Evolutionary conservation across 2,329 filamentous ascomycete genomes (phyloP), one percentile per base, ranked within the genome.

Genomic region (Pseudophaeomoniella oleicola): DNA sequence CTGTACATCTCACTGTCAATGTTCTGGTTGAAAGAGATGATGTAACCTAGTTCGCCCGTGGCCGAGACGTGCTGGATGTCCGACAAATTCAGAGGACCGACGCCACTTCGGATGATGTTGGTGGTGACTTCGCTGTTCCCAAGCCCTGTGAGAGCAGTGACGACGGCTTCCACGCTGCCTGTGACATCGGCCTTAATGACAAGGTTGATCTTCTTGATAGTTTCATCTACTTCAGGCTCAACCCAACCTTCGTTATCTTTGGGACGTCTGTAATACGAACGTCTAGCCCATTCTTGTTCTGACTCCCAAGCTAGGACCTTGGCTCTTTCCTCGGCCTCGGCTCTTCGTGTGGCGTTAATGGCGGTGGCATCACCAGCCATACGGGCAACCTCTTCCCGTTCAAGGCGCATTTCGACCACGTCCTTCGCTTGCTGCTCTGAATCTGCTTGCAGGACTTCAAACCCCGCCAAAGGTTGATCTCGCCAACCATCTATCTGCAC

Each of bases 401-500:
- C 81, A 19, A 72, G 58, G 6, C 90, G 78, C 50, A 87, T 84
- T 2, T 79, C 72, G 2, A 88, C 70, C 1, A 90, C 88, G 2
- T 68, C 71, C 50, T 83, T 83, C 22, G 86, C 90, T 43, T 72
- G 78, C 41, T 75, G 71, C 59, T 96, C 87, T 46, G 78, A 75
- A 0, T 72, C 66, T 1, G 87, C 84, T 59, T 96, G 82, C 1
- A 98, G 66, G 5, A 93, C 79, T 61, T 85, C 76, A 49, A 92
- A 83, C 35, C 92, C 92, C 1, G 90, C 88, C 16, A 72, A 69
- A 1, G 90, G 88, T 45, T 85, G 78, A 22, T 85, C 81, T 48
- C 78, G 78, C 90, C 90, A 98, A n/a, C 90, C 90, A 43, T 94
- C 76, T 14, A 98, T 75, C 57, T 96, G 85, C 3, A 94, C 82